phyloP scores from a whole-genome alignment of 2,329 filamentous ascomycete genomes.

The Dichotomopilus funicola region DNA sequence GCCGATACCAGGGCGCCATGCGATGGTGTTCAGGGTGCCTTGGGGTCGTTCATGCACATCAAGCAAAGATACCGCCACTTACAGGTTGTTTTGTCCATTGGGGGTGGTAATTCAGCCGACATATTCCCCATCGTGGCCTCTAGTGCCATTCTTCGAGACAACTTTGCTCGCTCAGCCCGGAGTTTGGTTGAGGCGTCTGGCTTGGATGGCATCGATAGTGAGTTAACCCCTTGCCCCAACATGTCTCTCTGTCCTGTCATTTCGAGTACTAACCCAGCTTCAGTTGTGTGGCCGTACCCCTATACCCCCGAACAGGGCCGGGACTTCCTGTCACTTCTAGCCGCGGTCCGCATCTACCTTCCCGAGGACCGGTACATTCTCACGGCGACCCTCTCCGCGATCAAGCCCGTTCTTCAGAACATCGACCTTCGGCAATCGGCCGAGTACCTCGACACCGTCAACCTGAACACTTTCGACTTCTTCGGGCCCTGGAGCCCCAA shows the following conservation, averaged over 20 bases:
- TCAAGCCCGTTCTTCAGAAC: constrained; percentile 57
- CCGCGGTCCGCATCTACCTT: constrained; percentile 59
- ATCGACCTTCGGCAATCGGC: constrained; percentile 60
- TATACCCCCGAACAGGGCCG: constrained; percentile 57
- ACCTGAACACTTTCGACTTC: constrained; percentile 77
- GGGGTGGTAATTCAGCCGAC: constrained; percentile 59
- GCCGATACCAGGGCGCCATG: constrained; percentile 67
- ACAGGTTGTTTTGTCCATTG: constrained; percentile 70
- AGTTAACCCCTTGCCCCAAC: constrained; percentile 22
- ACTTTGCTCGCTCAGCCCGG: constrained; percentile 62
- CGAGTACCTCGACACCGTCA: constrained; percentile 65
- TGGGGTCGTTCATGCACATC: constrained; percentile 66
- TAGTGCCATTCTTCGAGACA: constrained; percentile 53
- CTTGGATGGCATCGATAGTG: constrained; percentile 72
- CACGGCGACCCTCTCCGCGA: constrained; percentile 65
- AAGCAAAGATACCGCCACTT: constrained; percentile 65
- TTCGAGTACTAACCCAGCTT: constrained; percentile 7
- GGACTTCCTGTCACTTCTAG: constrained; percentile 64
- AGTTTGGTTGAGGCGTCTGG: constrained; percentile 64
- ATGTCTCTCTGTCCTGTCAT: not conserved
- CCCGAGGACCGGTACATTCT: constrained; percentile 62
- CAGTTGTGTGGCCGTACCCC: constrained; percentile 79
- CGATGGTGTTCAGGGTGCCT: constrained; percentile 62
- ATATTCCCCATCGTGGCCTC: constrained; percentile 63
- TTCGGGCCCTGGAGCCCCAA: constrained; percentile 61